phyloP scores from a whole-genome alignment of 2,329 filamentous ascomycete genomes.

The Knoxdaviesia capensis region DNA sequence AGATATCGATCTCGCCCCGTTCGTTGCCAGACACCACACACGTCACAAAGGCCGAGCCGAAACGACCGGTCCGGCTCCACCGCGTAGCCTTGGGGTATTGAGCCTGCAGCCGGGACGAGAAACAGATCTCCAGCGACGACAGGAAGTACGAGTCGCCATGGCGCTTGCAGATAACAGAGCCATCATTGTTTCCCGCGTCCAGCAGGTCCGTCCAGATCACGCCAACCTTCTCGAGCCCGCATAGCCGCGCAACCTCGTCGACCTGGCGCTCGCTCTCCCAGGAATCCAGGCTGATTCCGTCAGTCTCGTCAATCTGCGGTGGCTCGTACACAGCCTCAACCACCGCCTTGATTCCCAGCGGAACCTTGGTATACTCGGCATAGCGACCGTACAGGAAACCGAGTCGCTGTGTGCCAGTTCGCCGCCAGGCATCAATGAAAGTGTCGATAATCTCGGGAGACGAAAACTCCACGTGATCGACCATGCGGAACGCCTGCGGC shows the following conservation, averaged over 20 bases:
- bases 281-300: constrained; percentile 66
- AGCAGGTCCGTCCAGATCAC: constrained; percentile 89
- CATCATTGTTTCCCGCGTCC: constrained; percentile 62
- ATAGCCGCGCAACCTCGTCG: constrained; percentile 60
- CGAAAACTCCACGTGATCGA: constrained; percentile 94
- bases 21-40: constrained; percentile 91
- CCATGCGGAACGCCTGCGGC: constrained; percentile 85
- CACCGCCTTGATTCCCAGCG: constrained; percentile 82
- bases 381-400: constrained; percentile 87
- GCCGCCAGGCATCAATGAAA: constrained; percentile 85
- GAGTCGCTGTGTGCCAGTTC: constrained; percentile 62
- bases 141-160: constrained; percentile 92
- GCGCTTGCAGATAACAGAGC: constrained; percentile 80
- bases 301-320: constrained; percentile 71
- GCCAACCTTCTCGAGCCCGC: constrained; percentile 73
- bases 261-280: constrained; percentile 76
- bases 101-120: constrained; percentile 73
- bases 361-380: constrained; percentile 78
- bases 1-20: constrained; percentile 68
- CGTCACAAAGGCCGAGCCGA: constrained; percentile 93
- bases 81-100: constrained; percentile 79
- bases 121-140: constrained; percentile 78
- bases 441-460: constrained; percentile 66
- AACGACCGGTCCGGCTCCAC: constrained; percentile 88
- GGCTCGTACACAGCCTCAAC: constrained; percentile 96